Conservation (phyloP, 2,329 filamentous ascomycete genomes). For the Epicoccum nigrum region DNA sequence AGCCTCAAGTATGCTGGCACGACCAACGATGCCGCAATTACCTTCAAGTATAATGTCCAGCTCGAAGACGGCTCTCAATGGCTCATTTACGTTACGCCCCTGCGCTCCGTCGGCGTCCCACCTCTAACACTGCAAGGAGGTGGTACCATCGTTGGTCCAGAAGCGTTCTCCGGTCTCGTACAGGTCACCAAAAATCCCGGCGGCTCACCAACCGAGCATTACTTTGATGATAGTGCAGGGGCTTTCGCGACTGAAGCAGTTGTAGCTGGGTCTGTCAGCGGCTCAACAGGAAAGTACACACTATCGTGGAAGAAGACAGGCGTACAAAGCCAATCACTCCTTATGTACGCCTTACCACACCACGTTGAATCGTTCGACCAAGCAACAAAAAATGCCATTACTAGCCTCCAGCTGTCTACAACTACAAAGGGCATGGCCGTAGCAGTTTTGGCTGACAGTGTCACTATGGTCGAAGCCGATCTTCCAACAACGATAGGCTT, state of each 20-base stretch:
- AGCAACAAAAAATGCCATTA: constrained; percentile 56
- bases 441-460: constrained; percentile 59
- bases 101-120: constrained; percentile 62
- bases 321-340: constrained; percentile 59
- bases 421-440: constrained; percentile 86
- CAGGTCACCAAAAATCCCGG: constrained; percentile 82
- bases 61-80: constrained; percentile 68
- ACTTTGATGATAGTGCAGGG: constrained; percentile 79
- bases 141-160: constrained; percentile 67
- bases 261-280: constrained; percentile 53
- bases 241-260: constrained; percentile 71
- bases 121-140: constrained; percentile 72
- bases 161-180: constrained; percentile 75
- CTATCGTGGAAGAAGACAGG: constrained; percentile 76
- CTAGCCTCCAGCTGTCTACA: constrained; percentile 70
- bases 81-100: constrained; percentile 77
- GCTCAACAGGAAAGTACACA: constrained; percentile 69
- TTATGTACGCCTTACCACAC: constrained; percentile 92
- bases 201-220: constrained; percentile 61
- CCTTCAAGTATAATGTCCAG: constrained; percentile 28
- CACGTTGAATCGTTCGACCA: constrained; percentile 78
- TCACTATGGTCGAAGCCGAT: constrained; percentile 73
- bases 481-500: constrained; percentile 79
- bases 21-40: constrained; percentile 55
- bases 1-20: constrained; percentile 57